phyloP scores from a whole-genome alignment of 2,329 filamentous ascomycete species.

The Colletotrichum plurivorum region DNA sequence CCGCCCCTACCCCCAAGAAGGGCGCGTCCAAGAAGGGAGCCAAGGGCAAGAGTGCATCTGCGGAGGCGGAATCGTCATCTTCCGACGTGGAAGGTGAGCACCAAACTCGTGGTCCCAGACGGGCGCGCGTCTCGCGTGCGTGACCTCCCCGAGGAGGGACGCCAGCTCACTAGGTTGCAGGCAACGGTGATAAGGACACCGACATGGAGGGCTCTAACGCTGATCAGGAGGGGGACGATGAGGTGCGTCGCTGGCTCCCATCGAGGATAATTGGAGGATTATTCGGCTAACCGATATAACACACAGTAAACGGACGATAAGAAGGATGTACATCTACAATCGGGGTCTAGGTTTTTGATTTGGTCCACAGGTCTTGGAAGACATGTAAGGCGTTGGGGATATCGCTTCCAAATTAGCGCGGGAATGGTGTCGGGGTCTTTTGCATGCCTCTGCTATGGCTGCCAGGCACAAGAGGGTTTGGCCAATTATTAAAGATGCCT shows the following conservation, averaged over 20 bases:
- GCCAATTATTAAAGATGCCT: constrained; percentile 20
- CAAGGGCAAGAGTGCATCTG: constrained; percentile 31
- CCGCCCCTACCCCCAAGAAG: constrained; percentile 48
- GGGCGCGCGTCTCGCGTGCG: not conserved
- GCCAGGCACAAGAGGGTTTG: constrained; percentile 3
- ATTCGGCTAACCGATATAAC: constrained; percentile 33
- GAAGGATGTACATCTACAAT: constrained; percentile 23
- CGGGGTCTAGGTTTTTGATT: constrained; percentile 11
- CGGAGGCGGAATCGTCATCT: constrained; percentile 15
- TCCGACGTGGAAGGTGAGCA: constrained; percentile 38
- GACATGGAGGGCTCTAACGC: constrained; percentile 19
- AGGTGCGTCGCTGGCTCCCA: constrained; percentile 34
- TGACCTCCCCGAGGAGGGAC: not conserved
- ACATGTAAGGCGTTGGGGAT: constrained; percentile 9
- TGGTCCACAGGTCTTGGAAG: constrained; percentile 8
- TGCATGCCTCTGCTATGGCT: not conserved
- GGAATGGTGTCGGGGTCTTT: constrained; percentile 20
- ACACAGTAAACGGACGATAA: constrained; percentile 28
- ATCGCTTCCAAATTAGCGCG: constrained; percentile 23
- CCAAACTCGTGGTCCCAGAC: not conserved
- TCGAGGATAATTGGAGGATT: constrained; percentile 27
- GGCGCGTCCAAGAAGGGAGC: constrained; percentile 40
- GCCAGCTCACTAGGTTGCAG: constrained; percentile 28
- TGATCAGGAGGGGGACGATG: constrained; percentile 20
- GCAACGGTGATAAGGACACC: constrained; percentile 11